Percentiles rank a stretch among this genome's conserved stretches.
Evolutionary conservation across 2,329 filamentous ascomycete genomes (phyloP).

Genomic region (Botrytis deweyae): DNA sequence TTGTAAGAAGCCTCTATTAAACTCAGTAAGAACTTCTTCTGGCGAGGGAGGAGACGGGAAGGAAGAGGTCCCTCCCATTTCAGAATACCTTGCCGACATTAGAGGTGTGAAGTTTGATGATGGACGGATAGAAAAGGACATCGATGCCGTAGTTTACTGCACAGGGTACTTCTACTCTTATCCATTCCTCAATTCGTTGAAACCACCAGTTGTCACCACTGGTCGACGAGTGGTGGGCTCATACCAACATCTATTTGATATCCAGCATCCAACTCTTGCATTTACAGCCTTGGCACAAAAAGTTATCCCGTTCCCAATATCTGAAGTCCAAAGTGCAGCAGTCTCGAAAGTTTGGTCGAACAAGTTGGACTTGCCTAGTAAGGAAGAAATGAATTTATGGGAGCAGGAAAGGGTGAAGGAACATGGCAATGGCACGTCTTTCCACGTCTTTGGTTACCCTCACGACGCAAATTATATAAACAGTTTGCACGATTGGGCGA

Average conservation of each 20-base stretch:
- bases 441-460: constrained; percentile 53
- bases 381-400: constrained; percentile 67
- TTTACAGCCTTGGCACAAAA: constrained; percentile 76
- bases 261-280: constrained; percentile 71
- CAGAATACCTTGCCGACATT: constrained; percentile 52
- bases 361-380: constrained; percentile 61
- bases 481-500: constrained; percentile 61
- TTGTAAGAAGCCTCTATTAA: constrained; percentile 60
- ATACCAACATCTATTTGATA: constrained; percentile 78
- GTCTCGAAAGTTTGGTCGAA: constrained; percentile 77
- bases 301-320: constrained; percentile 82
- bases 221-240: constrained; percentile 70
- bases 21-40: constrained; percentile 58
- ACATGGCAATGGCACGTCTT: constrained; percentile 46
- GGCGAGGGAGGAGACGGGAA: constrained; percentile 40
- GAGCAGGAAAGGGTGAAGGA: constrained; percentile 48
- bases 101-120: constrained; percentile 66
- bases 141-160: constrained; percentile 82
- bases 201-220: constrained; percentile 59
- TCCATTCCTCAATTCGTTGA: constrained; percentile 61
- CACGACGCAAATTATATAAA: constrained; percentile 72
- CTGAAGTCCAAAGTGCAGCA: constrained; percentile 76
- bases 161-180: constrained; percentile 87
- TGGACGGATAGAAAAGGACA: constrained; percentile 59
- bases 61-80: constrained; percentile 58